Percentiles rank a stretch among this genome's conserved stretches.
Evolutionary conservation across 2,329 filamentous ascomycete species (phyloP).

Genomic region (Phoma sp.): DNA sequence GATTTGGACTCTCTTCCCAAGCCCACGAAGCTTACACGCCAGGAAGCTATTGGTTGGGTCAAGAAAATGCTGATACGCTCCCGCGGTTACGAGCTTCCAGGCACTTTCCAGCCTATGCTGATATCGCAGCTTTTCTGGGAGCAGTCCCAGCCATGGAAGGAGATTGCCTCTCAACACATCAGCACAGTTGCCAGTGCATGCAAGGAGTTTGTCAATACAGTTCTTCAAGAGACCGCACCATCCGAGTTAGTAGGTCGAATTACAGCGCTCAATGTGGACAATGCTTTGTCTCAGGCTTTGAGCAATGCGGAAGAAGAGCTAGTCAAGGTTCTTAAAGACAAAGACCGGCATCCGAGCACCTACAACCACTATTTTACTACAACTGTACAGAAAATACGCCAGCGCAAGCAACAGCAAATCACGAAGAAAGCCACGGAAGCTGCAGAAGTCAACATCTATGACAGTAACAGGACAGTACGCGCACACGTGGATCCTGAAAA

Average conservation of each 20-base stretch:
- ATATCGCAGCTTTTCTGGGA: slow-evolving; percentile 67
- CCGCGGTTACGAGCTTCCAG: slow-evolving; percentile 65
- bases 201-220: neutral
- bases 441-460: neutral
- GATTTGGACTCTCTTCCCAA: neutral
- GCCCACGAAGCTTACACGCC: neutral
- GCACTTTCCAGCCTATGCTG: slow-evolving; percentile 67
- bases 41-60: slow-evolving; percentile 40
- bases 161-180: slow-evolving; percentile 49
- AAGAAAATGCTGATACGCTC: slow-evolving; percentile 50
- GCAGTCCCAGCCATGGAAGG: slow-evolving; percentile 64
- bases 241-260: neutral
- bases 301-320: slow-evolving; percentile 49
- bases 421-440: neutral
- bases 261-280: neutral
- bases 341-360: slow-evolving; percentile 59
- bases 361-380: slow-evolving; percentile 58
- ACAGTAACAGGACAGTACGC: too few relatives aligned
- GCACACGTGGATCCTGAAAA: neutral
- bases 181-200: neutral
- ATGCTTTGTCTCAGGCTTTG: slow-evolving; percentile 33
- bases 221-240: neutral
- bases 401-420: slow-evolving; percentile 20
- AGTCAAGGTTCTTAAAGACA: slow-evolving; percentile 57
- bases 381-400: slow-evolving; percentile 34